Percentiles rank a stretch among this genome's conserved stretches.
These are phyloP conservation scores for Leishmania aethiopica DNA, from an alignment of 208 protist genomes.

Conservation along the genomic window DNA sequence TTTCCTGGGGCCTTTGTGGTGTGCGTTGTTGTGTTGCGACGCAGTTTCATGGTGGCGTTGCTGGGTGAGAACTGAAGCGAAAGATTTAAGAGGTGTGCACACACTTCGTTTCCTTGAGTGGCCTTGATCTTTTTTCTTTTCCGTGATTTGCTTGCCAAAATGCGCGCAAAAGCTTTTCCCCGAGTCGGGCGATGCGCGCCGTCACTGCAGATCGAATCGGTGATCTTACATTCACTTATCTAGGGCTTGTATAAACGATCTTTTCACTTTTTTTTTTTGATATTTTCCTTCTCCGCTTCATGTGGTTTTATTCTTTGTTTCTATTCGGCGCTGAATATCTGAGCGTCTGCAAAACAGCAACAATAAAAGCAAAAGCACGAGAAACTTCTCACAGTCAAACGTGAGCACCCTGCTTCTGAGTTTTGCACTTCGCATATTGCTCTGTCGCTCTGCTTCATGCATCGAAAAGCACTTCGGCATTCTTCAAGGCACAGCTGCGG, in stretches of 20 bases:
- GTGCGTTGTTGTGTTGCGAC: background rate
- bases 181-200: background rate
- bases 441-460: background rate
- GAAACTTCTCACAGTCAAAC: background rate
- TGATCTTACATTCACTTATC: background rate
- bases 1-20: background rate
- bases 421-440: background rate
- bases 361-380: background rate
- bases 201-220: background rate
- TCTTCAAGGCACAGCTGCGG: background rate
- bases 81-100: background rate
- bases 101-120: slow-evolving; percentile 1
- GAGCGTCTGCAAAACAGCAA: background rate
- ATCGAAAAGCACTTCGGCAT: background rate
- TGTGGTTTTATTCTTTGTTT: background rate
- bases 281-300: background rate
- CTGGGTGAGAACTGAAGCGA: background rate
- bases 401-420: background rate
- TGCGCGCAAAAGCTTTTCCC: background rate
- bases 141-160: background rate
- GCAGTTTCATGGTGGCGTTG: background rate
- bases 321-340: background rate
- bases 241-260: background rate
- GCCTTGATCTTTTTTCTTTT: background rate
- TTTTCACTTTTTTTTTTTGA: background rate